phyloP scores from a whole-genome alignment of 108 stramenopile species.

The Seminavis robusta region DNA sequence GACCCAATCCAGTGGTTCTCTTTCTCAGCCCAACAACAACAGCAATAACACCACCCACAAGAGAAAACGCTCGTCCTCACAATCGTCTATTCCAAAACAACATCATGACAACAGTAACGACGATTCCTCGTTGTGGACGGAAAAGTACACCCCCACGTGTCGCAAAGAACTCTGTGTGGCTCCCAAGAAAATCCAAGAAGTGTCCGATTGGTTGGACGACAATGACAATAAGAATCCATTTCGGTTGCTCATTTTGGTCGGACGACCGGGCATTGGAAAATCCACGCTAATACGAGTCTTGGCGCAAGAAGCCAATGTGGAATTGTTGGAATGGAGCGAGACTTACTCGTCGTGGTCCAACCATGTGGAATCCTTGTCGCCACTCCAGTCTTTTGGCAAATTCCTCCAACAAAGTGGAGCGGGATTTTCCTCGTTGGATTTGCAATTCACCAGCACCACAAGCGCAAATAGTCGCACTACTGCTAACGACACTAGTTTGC shows the following conservation, averaged over 20 bases:
- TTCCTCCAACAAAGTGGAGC: constrained; percentile 55
- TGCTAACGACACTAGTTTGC: neutral
- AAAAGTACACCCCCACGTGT: constrained; percentile 51
- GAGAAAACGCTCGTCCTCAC: neutral
- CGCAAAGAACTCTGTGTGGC: constrained; percentile 69
- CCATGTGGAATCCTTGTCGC: constrained; percentile 22
- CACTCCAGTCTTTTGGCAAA: constrained; percentile 67
- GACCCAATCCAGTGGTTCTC: too few species aligned
- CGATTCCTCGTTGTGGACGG: constrained; percentile 44
- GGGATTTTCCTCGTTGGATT: constrained; percentile 41
- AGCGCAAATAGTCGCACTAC: neutral
- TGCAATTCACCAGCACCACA: neutral
- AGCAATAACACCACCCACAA: neutral
- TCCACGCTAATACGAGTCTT: constrained; percentile 55
- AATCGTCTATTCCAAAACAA: neutral
- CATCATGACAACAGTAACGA: constrained; percentile 1
- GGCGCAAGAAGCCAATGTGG: constrained; percentile 48
- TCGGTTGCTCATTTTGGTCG: constrained; percentile 70
- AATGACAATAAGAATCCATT: constrained; percentile 4
- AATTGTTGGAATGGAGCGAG: constrained; percentile 69
- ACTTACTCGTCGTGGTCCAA: constrained; percentile 31
- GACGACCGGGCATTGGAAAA: constrained; percentile 79
- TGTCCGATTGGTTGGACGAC: constrained; percentile 43
- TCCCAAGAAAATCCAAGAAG: constrained; percentile 78
- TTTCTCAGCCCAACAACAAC: neutral